Evolutionary conservation across 768 basidiomycete species (phyloP), one percentile per base, ranked within the genome.

Genomic region (Infundibulicybe gibba): DNA sequence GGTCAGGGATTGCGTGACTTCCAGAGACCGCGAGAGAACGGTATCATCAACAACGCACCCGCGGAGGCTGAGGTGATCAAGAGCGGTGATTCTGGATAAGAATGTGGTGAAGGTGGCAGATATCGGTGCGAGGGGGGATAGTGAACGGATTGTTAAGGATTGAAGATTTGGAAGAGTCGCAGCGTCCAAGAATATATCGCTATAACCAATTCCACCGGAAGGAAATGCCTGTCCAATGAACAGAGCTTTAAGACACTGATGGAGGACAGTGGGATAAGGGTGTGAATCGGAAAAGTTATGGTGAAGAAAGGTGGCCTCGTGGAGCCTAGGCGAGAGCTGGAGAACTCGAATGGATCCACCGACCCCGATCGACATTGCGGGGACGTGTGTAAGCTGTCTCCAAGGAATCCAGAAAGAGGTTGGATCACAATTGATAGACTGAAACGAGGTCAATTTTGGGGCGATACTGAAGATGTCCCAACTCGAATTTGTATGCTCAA

Each of bases 341-440:
- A 38, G 35, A 19, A 38, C 3, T 19, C 10, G n/a, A n/a, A 38
- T 38, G 10, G n/a, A 38, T 6, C 10, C 4, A 14, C 17, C 4
- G 4, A 38, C 6, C n/a, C 4, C 14, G 4, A 38, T 19, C 35
- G 35, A 38, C 42, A 68, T 56, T 30, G 65, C 41, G 1, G 67
- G 65, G 38, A 68, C 64, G 21, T 61, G 56, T 15, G 50, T 52
- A 5, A 68, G 58, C 49, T 68, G 63, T 3, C 49, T 40, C 67
- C 67, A 68, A 5, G 67, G 67, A 47, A 68, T 62, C 33, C 57
- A 56, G 49, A 69, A 60, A 21, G 62, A 50, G 14, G 62, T 57
- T 4, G 66, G 63, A 12, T 63, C 60, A 48, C 65, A 56, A 42
- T 69, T 67, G 51, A 69, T 61, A 41, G 61, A 67, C 54, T 69